Base-by-base conservation (phyloP, 208 protist genomes). In the Trypanosoma mega region DNA sequence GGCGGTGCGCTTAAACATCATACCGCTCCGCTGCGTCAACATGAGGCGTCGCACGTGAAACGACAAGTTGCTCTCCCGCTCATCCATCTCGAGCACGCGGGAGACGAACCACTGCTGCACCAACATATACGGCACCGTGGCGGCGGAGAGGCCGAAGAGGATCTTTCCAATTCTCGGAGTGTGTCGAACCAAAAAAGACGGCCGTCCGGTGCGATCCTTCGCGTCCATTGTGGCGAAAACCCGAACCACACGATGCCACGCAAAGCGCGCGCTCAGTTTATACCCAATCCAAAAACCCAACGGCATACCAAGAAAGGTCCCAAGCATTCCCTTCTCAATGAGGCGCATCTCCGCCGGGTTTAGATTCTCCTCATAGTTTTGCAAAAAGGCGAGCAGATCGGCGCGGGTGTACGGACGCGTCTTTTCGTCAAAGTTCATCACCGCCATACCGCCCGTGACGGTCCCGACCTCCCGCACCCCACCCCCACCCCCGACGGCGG, bases 1-100 rank as follows among this genome's bases (percentile, higher is more conserved):
- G 46, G 82, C 80, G n/a, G 86, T 90, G 48, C 86, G 86, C 45
- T 74, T 79, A 44, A 93, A 93, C 86, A 93, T 93, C 80, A 93
- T 89, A 20, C 78, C 68, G 0, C 72, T 82, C 14, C 86, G 76
- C 72, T 93, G 86, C 33, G 80, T 70, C 26, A 93, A 67, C 82
- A 93, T 90, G 23, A 90, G 63, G 6, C 86, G 79, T 0, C 76
- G 64, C 51, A 88, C 68, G 62, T 93, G 80, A 48, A 90, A 90
- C 18, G 80, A 86, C 3, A 93, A 61, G 33, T 74, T 73, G 73
- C 80, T 90, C 34, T 81, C 72, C 5, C 62, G 56, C 72, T 90
- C 82, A 62, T 90, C 73, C 27, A 90, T 29, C 50, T 78, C 86
- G 26, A 93, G 73, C 26, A 93, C 78, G 12, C 65, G 48, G 14